These are phyloP conservation scores for Lachnellula cervina DNA, from an alignment of 2,329 filamentous ascomycete genomes.

Conservation along the genomic window DNA sequence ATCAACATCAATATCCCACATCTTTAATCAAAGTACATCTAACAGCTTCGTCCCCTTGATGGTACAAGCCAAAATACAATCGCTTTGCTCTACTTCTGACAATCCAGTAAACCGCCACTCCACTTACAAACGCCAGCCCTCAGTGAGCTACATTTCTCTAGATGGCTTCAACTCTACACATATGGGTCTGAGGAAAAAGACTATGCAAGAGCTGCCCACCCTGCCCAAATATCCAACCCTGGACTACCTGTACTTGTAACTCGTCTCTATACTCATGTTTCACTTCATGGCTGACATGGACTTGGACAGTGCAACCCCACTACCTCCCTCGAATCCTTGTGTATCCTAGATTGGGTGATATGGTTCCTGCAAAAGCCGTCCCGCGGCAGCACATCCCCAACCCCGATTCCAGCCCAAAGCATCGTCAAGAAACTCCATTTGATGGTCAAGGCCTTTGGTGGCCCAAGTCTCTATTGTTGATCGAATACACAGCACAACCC, in stretches of 20 bases:
- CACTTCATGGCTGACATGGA: not conserved
- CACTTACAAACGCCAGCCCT: not conserved
- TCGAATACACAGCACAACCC: not conserved
- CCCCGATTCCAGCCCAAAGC: not conserved
- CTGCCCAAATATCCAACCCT: not conserved
- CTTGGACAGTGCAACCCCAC: not conserved
- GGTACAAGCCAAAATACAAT: not conserved
- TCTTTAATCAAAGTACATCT: too few species aligned
- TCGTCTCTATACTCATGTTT: too few species aligned
- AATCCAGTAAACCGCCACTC: not conserved
- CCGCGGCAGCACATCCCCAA: constrained; percentile 13
- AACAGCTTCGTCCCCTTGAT: not conserved
- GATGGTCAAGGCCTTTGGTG: not conserved
- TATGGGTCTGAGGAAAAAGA: not conserved
- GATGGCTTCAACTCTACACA: not conserved
- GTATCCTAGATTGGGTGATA: constrained; percentile 13
- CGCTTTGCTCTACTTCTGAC: not conserved
- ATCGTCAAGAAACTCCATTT: not conserved
- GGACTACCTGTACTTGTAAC: not conserved
- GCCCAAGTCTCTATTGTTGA: not conserved
- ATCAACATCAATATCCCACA: not conserved
- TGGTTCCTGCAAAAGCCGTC: constrained; percentile 20
- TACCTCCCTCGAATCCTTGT: not conserved
- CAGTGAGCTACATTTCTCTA: not conserved
- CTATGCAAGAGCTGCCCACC: not conserved